phyloP scores from a whole-genome alignment of 768 basidiomycete species.

The Lactifluus hygrophoroides region DNA sequence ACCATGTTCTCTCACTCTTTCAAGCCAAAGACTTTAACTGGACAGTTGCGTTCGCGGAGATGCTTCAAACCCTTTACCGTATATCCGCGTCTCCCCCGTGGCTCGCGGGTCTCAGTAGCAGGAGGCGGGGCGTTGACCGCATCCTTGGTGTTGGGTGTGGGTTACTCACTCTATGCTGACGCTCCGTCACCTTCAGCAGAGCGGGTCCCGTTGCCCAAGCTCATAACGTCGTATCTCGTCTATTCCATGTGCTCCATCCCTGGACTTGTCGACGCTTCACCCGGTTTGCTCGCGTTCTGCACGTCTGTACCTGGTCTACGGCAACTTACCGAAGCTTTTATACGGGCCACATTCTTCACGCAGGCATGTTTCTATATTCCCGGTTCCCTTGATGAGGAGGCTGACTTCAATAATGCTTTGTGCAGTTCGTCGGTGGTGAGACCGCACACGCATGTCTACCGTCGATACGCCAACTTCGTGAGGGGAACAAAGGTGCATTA shows the following conservation, averaged over 20 bases:
- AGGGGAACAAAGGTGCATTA: slow-evolving; percentile 62
- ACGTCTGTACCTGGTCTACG: slow-evolving; percentile 54
- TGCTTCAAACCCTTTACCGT: neutral
- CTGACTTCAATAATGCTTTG: neutral
- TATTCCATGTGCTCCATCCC: slow-evolving; percentile 78
- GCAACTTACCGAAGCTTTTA: slow-evolving; percentile 55
- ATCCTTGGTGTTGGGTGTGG: slow-evolving; percentile 11
- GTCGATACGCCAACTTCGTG: slow-evolving; percentile 51
- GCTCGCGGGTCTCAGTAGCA: slow-evolving; percentile 6
- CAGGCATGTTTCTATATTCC: slow-evolving; percentile 42
- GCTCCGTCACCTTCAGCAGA: slow-evolving; percentile 6
- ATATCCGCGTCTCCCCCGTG: neutral
- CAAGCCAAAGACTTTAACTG: neutral
- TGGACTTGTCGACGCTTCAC: slow-evolving; percentile 65
- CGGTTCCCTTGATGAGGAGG: neutral
- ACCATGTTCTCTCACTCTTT: neutral
- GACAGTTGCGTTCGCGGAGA: neutral
- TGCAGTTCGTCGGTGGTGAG: slow-evolving; percentile 84
- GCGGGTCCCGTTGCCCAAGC: slow-evolving; percentile 24
- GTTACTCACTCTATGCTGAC: slow-evolving; percentile 23
- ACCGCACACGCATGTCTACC: slow-evolving; percentile 62
- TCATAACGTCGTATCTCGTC: slow-evolving; percentile 71
- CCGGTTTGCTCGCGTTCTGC: slow-evolving; percentile 48
- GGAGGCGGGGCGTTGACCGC: slow-evolving; percentile 12
- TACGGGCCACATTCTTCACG: slow-evolving; percentile 76